These are phyloP conservation scores for Dictyostelium firmibasis DNA, from an alignment of 78 protist genomes.

Conservation along the genomic window DNA sequence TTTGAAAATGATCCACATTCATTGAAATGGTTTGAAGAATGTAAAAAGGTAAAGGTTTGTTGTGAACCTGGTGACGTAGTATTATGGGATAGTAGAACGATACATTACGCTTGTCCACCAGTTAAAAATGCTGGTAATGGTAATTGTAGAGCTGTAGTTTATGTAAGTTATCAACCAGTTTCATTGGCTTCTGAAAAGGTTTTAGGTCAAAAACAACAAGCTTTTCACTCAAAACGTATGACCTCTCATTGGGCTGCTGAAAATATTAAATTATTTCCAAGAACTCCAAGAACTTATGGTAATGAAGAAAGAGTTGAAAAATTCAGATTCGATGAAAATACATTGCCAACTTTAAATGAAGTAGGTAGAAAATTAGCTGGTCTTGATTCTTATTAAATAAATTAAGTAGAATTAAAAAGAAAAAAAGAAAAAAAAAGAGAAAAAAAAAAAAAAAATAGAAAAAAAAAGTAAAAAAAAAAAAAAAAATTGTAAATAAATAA, in stretches of 20 bases:
- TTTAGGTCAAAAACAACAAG: neutral
- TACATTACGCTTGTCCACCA: constrained; percentile 53
- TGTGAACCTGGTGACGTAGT: constrained; percentile 67
- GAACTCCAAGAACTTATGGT: neutral
- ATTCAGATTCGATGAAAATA: neutral
- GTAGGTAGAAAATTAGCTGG: constrained; percentile 20
- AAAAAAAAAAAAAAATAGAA: neutral
- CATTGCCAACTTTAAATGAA: neutral
- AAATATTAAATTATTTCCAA: neutral
- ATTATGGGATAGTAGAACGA: constrained; percentile 54
- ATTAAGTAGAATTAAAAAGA: too few relatives aligned
- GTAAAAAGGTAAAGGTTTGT: constrained; percentile 39
- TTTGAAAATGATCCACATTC: constrained; percentile 6
- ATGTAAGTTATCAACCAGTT: constrained; percentile 47
- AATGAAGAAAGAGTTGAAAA: neutral
- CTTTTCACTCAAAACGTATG: constrained; percentile 11
- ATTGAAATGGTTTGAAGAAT: neutral
- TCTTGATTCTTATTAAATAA: neutral
- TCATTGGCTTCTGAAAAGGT: neutral
- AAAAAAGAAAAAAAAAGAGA: neutral
- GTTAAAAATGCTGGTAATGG: neutral
- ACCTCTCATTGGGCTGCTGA: constrained; percentile 60
- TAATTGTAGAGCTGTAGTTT: constrained; percentile 31
- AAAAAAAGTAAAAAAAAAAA: too few relatives aligned
- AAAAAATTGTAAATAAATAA: too few relatives aligned